These are phyloP conservation scores for Penicillium nordicum DNA, from an alignment of 2,329 filamentous ascomycete genomes.

Conservation along the genomic window DNA sequence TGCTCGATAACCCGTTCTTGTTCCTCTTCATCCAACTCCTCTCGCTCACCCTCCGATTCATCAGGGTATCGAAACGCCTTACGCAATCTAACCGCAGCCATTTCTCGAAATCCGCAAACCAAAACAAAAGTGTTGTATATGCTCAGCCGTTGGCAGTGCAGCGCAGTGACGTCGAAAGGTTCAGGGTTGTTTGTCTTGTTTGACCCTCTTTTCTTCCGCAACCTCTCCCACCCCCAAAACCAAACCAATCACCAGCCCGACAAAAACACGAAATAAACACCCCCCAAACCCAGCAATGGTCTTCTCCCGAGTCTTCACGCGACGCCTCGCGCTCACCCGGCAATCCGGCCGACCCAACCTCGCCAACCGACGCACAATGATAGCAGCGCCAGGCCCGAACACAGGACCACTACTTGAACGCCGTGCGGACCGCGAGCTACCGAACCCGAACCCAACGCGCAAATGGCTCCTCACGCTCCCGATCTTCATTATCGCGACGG, in stretches of 20 bases:
- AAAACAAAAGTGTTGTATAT: neutral
- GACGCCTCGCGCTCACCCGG: slow-evolving; percentile 16
- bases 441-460: slow-evolving; percentile 46
- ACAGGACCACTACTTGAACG: slow-evolving; percentile 53
- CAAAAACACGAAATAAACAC: neutral
- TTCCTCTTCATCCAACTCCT: slow-evolving; percentile 70
- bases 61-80: slow-evolving; percentile 73
- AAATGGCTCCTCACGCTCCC: slow-evolving; percentile 73
- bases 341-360: slow-evolving; percentile 8
- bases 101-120: neutral
- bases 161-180: slow-evolving; percentile 5
- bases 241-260: slow-evolving; percentile 1
- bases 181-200: slow-evolving; percentile 26
- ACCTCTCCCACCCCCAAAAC: neutral
- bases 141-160: neutral
- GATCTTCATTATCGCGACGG: slow-evolving; percentile 71
- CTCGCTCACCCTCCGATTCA: slow-evolving; percentile 55
- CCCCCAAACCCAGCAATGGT: slow-evolving; percentile 7
- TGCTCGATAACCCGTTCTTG: slow-evolving; percentile 42
- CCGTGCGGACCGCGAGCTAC: slow-evolving; percentile 53
- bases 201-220: slow-evolving; percentile 15
- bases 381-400: slow-evolving; percentile 50
- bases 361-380: slow-evolving; percentile 42
- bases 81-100: slow-evolving; percentile 63
- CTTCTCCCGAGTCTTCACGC: slow-evolving; percentile 11